Percentiles rank a stretch among this genome's conserved stretches.
These are phyloP conservation scores for Euphorbia lathyris DNA, from an alignment of 345 rosid genomes.

Conservation along the genomic window DNA sequence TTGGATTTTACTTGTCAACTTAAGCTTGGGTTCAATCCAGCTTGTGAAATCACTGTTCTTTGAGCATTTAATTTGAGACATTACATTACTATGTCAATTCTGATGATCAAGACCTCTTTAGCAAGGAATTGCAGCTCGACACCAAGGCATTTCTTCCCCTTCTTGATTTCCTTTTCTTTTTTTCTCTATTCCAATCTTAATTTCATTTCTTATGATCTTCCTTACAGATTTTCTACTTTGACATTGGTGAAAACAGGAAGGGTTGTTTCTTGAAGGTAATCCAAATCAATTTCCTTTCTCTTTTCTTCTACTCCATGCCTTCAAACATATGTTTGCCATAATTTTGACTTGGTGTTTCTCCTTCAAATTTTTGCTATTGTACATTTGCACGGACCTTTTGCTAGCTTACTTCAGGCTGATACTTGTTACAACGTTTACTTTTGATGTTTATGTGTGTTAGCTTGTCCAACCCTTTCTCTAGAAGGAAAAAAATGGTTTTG, in stretches of 20 bases:
- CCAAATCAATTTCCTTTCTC: not conserved
- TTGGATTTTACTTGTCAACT: too few species aligned
- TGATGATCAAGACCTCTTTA: constrained; percentile 80
- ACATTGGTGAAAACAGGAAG: constrained; percentile 91
- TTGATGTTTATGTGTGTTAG: not conserved
- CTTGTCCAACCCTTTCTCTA: not conserved
- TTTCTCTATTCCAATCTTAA: not conserved
- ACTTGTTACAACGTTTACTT: too few species aligned
- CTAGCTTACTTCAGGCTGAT: too few species aligned
- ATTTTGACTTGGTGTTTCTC: too few species aligned
- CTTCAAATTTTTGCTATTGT: too few species aligned
- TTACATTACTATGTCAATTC: constrained; percentile 89
- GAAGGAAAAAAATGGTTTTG: too few species aligned
- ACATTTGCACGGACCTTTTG: too few species aligned
- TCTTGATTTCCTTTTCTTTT: not conserved
- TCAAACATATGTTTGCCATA: not conserved
- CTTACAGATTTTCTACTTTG: constrained; percentile 83
- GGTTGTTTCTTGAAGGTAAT: constrained; percentile 92
- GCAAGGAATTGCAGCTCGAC: constrained; percentile 98
- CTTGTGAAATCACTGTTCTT: too few species aligned
- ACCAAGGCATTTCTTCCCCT: constrained; percentile 52
- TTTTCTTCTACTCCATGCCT: not conserved
- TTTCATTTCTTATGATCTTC: not conserved
- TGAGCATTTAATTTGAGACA: too few species aligned
- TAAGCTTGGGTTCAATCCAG: too few species aligned